Conservation (phyloP, 352 stramenopile genomes). For the Phytophthora ramorum region DNA sequence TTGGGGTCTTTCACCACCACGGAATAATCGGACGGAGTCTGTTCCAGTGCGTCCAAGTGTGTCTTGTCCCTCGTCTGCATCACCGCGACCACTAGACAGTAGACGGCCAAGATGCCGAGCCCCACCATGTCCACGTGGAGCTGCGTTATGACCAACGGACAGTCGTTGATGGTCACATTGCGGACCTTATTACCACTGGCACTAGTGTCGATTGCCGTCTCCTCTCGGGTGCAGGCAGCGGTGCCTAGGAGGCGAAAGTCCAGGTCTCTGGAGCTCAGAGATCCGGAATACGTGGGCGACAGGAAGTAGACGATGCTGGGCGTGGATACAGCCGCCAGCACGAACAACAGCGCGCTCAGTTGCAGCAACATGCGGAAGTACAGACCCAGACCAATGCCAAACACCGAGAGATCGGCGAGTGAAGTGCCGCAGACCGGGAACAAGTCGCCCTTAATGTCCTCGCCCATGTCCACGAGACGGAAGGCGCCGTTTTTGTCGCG, state of each 20-base stretch:
- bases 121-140: constrained; percentile 66
- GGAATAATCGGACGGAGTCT: constrained; percentile 78
- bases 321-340: constrained; percentile 63
- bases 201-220: constrained; percentile 20
- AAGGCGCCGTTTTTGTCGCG: constrained; percentile 49
- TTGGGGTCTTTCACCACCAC: constrained; percentile 80
- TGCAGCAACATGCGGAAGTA: constrained; percentile 83
- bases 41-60: constrained; percentile 61
- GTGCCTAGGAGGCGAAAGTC: constrained; percentile 64
- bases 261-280: constrained; percentile 38
- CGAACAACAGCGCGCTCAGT: constrained; percentile 55
- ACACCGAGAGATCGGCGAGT: constrained; percentile 65
- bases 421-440: constrained; percentile 71
- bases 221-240: constrained; percentile 62
- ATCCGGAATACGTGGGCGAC: constrained; percentile 66
- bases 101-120: constrained; percentile 55
- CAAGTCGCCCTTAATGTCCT: constrained; percentile 54
- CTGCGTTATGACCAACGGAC: constrained; percentile 55
- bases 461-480: constrained; percentile 74
- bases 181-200: constrained; percentile 10
- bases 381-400: constrained; percentile 79
- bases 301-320: constrained; percentile 75
- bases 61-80: constrained; percentile 52
- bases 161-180: constrained; percentile 49
- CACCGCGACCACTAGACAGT: constrained; percentile 51